Percentiles rank a stretch among this genome's conserved stretches.
Conservation (phyloP, 2,329 filamentous ascomycete genomes). For the Botryotinia convoluta region DNA sequence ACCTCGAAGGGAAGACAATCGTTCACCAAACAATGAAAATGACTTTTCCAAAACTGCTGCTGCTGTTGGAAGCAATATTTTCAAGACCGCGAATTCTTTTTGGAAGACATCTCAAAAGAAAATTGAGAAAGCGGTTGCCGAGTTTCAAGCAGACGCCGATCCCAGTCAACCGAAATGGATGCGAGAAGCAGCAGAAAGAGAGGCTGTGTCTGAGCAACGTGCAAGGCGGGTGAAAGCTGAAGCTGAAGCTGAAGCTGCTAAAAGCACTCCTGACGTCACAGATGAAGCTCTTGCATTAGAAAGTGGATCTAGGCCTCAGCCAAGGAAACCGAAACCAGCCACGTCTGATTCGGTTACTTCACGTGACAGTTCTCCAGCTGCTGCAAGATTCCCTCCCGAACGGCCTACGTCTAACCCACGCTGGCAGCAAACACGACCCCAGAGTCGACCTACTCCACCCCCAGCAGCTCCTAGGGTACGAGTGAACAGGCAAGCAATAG, state of each 20-base stretch:
- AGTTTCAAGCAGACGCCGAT: slow-evolving; percentile 73
- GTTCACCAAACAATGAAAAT: slow-evolving; percentile 58
- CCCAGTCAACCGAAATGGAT: slow-evolving; percentile 92
- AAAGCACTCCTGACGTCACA: slow-evolving; percentile 47
- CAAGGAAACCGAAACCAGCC: slow-evolving; percentile 36
- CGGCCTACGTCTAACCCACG: slow-evolving; percentile 51
- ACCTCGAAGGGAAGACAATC: slow-evolving; percentile 50
- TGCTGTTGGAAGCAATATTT: slow-evolving; percentile 75
- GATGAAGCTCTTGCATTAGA: slow-evolving; percentile 82
- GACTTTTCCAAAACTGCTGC: slow-evolving; percentile 80
- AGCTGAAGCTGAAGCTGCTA: slow-evolving; percentile 15
- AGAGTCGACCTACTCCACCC: slow-evolving; percentile 26
- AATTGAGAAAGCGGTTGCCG: slow-evolving; percentile 85
- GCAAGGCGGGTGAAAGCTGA: slow-evolving; percentile 27
- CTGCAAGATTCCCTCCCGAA: slow-evolving; percentile 44
- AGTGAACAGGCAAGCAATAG: slow-evolving; percentile 68
- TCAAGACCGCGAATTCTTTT: slow-evolving; percentile 91
- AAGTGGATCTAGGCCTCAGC: slow-evolving; percentile 56
- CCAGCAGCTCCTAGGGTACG: slow-evolving; percentile 54
- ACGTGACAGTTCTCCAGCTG: slow-evolving; percentile 51
- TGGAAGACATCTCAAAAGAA: slow-evolving; percentile 96
- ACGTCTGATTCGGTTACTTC: slow-evolving; percentile 33
- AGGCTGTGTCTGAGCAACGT: slow-evolving; percentile 38
- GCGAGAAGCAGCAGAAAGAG: slow-evolving; percentile 51
- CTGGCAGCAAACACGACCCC: slow-evolving; percentile 53